These are phyloP conservation scores for Cynara cardunculus DNA, from an alignment of 129 eudicot species.

Conservation along the genomic window DNA sequence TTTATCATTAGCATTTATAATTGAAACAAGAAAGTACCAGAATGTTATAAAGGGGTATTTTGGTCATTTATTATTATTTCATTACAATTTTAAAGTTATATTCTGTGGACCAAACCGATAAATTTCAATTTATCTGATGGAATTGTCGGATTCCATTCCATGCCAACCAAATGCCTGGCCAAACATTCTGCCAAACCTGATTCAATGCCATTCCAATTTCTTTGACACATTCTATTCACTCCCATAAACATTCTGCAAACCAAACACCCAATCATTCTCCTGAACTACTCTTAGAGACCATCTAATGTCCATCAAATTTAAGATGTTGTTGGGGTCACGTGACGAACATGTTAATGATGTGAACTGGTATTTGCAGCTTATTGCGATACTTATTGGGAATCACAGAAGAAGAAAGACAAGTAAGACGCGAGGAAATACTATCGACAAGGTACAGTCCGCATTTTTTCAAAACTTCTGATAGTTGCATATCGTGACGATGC, in stretches of 20 bases:
- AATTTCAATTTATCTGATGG: too few species aligned
- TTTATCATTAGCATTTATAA: neutral
- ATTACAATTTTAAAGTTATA: neutral
- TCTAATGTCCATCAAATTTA: neutral
- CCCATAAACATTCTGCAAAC: neutral
- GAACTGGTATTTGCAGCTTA: conserved; percentile 51
- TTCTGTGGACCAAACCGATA: neutral
- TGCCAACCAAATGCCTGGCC: neutral
- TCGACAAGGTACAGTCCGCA: conserved; percentile 64
- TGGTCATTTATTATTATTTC: neutral
- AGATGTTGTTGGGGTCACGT: neutral
- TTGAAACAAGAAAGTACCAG: neutral
- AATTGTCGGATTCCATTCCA: neutral
- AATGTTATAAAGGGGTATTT: neutral
- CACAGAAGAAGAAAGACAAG: conserved; percentile 87
- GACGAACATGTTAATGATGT: conserved; percentile 3
- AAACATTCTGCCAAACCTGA: neutral
- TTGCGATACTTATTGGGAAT: conserved; percentile 75
- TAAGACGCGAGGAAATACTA: conserved; percentile 89
- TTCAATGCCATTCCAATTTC: neutral
- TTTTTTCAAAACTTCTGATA: neutral
- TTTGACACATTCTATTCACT: neutral
- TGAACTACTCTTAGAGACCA: neutral
- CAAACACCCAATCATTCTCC: neutral
- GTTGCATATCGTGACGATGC: neutral